Evolutionary conservation across 495 filamentous ascomycete genomes (phyloP).

Genomic region (Hyaloscypha hepaticicola): DNA sequence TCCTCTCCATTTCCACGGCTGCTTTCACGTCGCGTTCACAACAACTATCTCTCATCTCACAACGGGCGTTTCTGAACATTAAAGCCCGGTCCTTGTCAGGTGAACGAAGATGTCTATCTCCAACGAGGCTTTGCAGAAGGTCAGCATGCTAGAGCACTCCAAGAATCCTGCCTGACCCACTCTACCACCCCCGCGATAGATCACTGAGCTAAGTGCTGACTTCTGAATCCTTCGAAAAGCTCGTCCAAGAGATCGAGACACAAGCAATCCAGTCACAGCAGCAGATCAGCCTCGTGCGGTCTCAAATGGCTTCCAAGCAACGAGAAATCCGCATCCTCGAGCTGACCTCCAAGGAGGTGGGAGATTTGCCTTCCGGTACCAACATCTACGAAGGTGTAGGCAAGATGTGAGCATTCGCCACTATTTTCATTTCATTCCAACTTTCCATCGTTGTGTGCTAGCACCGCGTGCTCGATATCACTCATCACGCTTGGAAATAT

Average conservation of each 20-base stretch:
- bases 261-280: conserved; percentile 86
- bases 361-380: conserved; percentile 72
- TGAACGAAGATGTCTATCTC: conserved; percentile 79
- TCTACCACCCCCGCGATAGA: neutral
- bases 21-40: neutral
- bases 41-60: neutral
- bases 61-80: neutral
- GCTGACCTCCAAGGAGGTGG: conserved; percentile 80
- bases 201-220: conserved; percentile 1
- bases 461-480: neutral
- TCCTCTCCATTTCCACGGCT: neutral
- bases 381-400: conserved; percentile 92
- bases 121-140: conserved; percentile 94
- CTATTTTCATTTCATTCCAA: neutral
- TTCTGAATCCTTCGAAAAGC: conserved; percentile 51
- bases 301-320: conserved; percentile 82
- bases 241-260: conserved; percentile 91
- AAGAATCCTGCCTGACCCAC: neutral
- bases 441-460: neutral
- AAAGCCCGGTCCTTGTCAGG: neutral
- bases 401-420: conserved; percentile 71
- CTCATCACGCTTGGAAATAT: conserved; percentile 2
- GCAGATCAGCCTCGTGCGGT: conserved; percentile 83
- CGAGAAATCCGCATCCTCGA: conserved; percentile 86
- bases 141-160: conserved; percentile 35